Base-by-base conservation (phyloP, 345 rosid species). In the Populus euphratica region DNA sequence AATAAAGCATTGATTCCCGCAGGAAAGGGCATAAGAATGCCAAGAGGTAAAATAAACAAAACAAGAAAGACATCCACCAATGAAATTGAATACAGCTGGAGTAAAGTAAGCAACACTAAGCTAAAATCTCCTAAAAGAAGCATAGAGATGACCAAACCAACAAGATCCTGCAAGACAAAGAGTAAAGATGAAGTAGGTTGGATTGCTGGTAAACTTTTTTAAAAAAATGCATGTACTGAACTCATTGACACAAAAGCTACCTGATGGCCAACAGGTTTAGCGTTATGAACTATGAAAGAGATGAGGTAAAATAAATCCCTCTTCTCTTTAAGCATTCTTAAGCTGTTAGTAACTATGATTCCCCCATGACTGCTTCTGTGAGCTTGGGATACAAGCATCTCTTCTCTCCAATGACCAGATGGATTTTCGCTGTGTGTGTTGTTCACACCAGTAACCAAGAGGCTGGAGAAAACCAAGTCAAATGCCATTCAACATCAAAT, bases 191-290 rank as follows among this genome's bases (percentile, higher is more conserved):
- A 36, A 43, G 27, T 56, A 56, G 13, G n/a, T 29, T 44, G 50
- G 29, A 69, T 35, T 43, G 29, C 64, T 41, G 25, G 47, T 29
- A n/a, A n/a, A n/a, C 31, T 18, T 70, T 16, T 17, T 70, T 16
- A 17, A 29, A 27, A 25, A 39, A 8, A 61, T 13, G 56, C 39
- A 18, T 11, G 29, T 44, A 33, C 20, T 7, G n/a, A 54, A n/a
- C 61, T 8, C 20, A 23, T 44, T 63, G 25, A 65, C 36, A 44
- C 43, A 33, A 2, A 11, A 7, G 31, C 33, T 81, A 94, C 99
- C 98, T 94, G 99, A 82, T 92, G 99, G 85, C 98, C 98, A 85
- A 94, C 95, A 78, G 99, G 98, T 90, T 94, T 96, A 12, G 98
- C 91, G 73, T 96, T 96, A 81, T 92, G 97, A 78, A 94, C 90